These are phyloP conservation scores for Ganoderma meredithae DNA, from an alignment of 1,284 basidiomycete genomes.

Conservation along the genomic window DNA sequence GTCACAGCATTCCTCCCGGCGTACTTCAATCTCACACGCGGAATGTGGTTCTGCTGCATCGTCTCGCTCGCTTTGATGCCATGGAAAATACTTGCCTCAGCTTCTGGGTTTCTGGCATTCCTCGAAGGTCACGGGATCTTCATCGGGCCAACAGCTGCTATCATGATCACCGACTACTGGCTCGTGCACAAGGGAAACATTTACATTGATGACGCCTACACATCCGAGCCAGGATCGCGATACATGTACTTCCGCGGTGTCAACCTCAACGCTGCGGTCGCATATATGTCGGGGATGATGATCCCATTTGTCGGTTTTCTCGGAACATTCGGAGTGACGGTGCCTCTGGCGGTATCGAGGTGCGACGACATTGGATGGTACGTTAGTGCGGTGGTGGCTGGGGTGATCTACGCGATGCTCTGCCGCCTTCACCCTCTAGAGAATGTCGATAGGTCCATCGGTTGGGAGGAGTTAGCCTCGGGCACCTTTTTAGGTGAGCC, in stretches of 20 bases:
- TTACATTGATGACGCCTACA: conserved; percentile 34
- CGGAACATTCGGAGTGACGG: conserved; percentile 33
- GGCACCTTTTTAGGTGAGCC: conserved; percentile 17
- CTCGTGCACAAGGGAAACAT: conserved; percentile 38
- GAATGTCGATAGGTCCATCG: conserved; percentile 30
- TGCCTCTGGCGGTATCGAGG: conserved; percentile 29
- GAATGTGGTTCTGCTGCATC: conserved; percentile 51
- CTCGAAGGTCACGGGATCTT: conserved; percentile 40
- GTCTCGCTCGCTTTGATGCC: conserved; percentile 50
- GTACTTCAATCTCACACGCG: conserved; percentile 54
- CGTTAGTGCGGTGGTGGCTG: conserved; percentile 29
- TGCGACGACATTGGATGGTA: conserved; percentile 35
- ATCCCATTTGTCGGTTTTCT: conserved; percentile 37
- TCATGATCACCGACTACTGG: conserved; percentile 42
- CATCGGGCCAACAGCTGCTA: conserved; percentile 40
- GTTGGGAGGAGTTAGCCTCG: conserved; percentile 30
- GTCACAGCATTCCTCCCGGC: conserved; percentile 45
- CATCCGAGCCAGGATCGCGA: conserved; percentile 30
- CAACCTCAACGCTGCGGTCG: conserved; percentile 37
- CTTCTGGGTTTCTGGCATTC: conserved; percentile 39
- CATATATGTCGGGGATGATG: conserved; percentile 38
- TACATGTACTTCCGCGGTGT: conserved; percentile 40
- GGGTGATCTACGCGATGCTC: conserved; percentile 30
- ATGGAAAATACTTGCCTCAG: conserved; percentile 44
- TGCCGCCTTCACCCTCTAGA: conserved; percentile 27